phyloP scores from a whole-genome alignment of 2,329 filamentous ascomycete genomes.

The Cryphonectria nitschkei region DNA sequence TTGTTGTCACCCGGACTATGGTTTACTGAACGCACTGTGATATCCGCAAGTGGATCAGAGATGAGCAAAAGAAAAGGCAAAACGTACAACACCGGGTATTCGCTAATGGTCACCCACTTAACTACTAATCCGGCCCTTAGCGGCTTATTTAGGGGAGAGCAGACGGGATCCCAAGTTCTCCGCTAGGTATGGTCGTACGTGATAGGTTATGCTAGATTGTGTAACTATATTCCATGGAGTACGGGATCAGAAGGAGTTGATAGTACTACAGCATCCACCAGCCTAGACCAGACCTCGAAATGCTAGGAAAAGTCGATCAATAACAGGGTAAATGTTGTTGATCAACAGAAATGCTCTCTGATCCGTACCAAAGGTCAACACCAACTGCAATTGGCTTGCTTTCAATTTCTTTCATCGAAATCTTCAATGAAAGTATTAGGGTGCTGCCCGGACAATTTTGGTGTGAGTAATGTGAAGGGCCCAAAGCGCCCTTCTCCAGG shows the following conservation, averaged over 20 bases:
- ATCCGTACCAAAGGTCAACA: background rate
- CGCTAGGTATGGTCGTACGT: constrained; percentile 12
- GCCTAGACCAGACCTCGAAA: background rate
- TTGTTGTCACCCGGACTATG: background rate
- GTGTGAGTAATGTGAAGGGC: background rate
- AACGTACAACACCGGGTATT: constrained; percentile 14
- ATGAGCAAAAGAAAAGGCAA: background rate
- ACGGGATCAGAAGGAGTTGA: background rate
- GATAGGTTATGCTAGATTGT: background rate
- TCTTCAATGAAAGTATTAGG: background rate
- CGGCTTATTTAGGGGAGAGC: constrained; percentile 14
- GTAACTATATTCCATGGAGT: background rate
- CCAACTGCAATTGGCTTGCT: background rate
- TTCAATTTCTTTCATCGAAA: background rate
- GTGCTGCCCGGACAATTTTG: background rate
- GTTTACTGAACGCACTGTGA: too few relatives aligned
- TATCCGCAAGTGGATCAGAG: background rate
- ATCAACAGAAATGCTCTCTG: background rate
- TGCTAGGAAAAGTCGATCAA: background rate
- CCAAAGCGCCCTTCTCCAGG: too few relatives aligned
- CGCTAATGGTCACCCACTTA: background rate
- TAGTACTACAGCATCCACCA: background rate
- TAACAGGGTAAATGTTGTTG: too few relatives aligned
- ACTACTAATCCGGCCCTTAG: background rate
- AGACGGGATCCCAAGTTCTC: constrained; percentile 10